Evolutionary conservation across 2,329 filamentous ascomycete genomes (phyloP).

Genomic region (Trichophyton benhamiae): DNA sequence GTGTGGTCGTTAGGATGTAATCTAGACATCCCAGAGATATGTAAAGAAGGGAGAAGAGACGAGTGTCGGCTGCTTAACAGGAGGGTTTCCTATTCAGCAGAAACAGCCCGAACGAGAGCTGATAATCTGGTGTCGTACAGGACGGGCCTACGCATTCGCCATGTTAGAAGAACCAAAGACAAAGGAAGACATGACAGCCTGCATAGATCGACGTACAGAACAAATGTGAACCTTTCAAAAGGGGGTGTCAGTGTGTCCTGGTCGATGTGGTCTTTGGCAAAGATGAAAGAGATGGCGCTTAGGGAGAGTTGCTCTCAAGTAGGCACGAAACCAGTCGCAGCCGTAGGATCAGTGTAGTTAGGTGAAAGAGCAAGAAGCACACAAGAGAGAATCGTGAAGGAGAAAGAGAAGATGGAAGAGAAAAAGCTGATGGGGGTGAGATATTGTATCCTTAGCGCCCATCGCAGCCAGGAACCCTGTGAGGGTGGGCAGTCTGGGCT

Average conservation of each 20-base stretch:
- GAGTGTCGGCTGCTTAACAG: not conserved
- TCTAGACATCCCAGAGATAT: conserved; percentile 10
- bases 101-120: not conserved
- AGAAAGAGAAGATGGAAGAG: not conserved
- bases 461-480: not conserved
- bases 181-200: not conserved
- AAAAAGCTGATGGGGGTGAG: not conserved
- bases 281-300: not conserved
- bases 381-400: not conserved
- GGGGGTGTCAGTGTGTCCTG: not conserved
- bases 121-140: not conserved
- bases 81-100: not conserved
- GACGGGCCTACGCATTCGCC: not conserved
- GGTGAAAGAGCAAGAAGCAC: not conserved
- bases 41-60: not conserved
- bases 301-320: not conserved
- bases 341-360: not conserved
- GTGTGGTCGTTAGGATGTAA: conserved; percentile 10
- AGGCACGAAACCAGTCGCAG: conserved; percentile 10
- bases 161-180: not conserved
- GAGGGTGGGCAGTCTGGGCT: not conserved
- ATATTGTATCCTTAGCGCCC: not conserved
- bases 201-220: not conserved
- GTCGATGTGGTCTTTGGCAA: not conserved
- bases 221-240: not conserved